A percentile compares a stretch with the other conserved stretches of the same genome.
Evolutionary conservation across 2,329 filamentous ascomycete species (phyloP).

Genomic region (Geosmithia putterillii): DNA sequence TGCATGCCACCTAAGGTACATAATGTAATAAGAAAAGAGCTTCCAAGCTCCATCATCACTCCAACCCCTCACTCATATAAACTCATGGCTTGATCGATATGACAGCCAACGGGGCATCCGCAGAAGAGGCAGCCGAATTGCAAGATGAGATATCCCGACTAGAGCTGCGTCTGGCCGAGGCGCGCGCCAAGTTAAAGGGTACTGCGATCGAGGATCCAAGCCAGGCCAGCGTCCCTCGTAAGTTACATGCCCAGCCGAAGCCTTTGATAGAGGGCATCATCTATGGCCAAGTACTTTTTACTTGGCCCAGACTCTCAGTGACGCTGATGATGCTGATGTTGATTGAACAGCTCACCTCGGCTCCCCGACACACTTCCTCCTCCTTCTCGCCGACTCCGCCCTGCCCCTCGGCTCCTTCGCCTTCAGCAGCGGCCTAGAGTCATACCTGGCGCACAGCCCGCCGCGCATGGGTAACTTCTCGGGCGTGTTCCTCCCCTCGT

Average conservation of each 20-base stretch:
- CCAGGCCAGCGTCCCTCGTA: conserved; percentile 1
- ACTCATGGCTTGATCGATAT: conserved; percentile 10
- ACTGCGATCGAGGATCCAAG: conserved; percentile 6
- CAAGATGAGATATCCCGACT: conserved; percentile 46
- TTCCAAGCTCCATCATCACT: background rate
- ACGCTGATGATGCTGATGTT: background rate
- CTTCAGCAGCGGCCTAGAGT: conserved; percentile 74
- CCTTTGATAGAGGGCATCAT: too few species aligned
- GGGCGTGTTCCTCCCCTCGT: conserved; percentile 57
- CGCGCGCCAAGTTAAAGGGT: conserved; percentile 30
- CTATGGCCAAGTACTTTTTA: too few species aligned
- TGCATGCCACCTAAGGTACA: background rate
- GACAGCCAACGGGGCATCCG: conserved; percentile 9
- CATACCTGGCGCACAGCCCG: conserved; percentile 56
- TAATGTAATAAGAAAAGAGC: background rate
- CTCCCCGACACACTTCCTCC: conserved; percentile 47
- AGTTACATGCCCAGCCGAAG: background rate
- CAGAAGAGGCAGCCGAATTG: conserved; percentile 15
- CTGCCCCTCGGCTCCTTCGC: conserved; percentile 79
- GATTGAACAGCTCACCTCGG: conserved; percentile 2
- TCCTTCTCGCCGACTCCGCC: conserved; percentile 70
- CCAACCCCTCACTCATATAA: background rate
- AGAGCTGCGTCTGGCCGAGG: conserved; percentile 36
- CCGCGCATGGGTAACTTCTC: conserved; percentile 32
- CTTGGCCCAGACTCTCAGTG: too few species aligned